Base-by-base conservation (phyloP, 2,329 filamentous ascomycete genomes). In the Emydomyces testavorans region DNA sequence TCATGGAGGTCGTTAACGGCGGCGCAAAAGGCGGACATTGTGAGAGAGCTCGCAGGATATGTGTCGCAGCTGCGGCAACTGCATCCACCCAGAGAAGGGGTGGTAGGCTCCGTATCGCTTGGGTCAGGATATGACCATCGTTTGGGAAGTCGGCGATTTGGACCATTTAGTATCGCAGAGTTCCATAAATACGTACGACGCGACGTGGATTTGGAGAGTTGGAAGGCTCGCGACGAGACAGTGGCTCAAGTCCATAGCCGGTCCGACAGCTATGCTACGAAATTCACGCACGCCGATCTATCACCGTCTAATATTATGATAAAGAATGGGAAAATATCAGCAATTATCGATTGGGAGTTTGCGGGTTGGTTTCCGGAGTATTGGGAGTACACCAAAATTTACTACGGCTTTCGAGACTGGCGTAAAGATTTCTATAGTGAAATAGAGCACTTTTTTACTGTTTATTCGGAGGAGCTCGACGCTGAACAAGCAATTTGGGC, bases 261-360 rank as follows among this genome's bases (percentile, higher is more conserved):
- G 29, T 43, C 40, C 18, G 29, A 43, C 29, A 32, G 16, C 18
- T 43, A 43, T 15, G 26, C 40, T 31, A 43, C 40, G 11, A 43
- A 43, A 15, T 64, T 64, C 46, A 65, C 60, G 4, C 61, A 65
- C 50, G 57, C 54, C 16, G 63, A 66, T 54, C 56, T 66, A 29
- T 59, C 64, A 50, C 60, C 43, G 26, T 59, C 56, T 28, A 65
- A 65, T 36, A 56, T 65, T 32, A 57, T 64, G 16, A 37, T 63
- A 21, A 51, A 54, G 4, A 35, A 53, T 37, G 57, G 53, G n/a
- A 16, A 48, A 20, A 53, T 62, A 18, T 54, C 53, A 38, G 36
- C 38, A 1, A 50, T 50, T 23, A 41, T 50, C 11, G 48, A 50
- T 41, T 50, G 48, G 48, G 42, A 50, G 26, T 41, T 42, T 18